Evolutionary conservation across 768 basidiomycete species (phyloP).

Genomic region (Leccinellum albellum): DNA sequence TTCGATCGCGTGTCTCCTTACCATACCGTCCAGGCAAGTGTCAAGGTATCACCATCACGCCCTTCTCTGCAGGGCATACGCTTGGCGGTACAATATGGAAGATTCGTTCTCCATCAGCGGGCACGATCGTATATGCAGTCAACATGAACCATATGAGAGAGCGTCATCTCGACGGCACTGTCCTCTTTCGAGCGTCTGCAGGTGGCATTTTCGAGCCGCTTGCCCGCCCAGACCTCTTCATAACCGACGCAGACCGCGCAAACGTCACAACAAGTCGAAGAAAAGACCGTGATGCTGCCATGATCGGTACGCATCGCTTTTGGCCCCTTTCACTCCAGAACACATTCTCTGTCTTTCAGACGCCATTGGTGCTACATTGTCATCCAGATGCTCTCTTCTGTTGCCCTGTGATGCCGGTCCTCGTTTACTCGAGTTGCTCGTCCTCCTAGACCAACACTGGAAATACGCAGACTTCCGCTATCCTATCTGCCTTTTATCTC

Average conservation of each 20-base stretch:
- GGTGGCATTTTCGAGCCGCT: conserved; percentile 82
- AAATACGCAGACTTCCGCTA: conserved; percentile 77
- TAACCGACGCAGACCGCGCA: conserved; percentile 88
- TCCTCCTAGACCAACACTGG: conserved; percentile 97
- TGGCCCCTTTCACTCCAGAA: neutral
- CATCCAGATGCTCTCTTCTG: conserved; percentile 76
- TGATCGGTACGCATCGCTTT: conserved; percentile 59
- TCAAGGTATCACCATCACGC: conserved; percentile 89
- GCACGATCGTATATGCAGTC: conserved; percentile 93
- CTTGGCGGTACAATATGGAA: conserved; percentile 98
- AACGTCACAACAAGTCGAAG: conserved; percentile 80
- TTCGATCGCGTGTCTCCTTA: conserved; percentile 2
- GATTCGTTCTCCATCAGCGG: conserved; percentile 94
- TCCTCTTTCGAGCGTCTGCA: conserved; percentile 70
- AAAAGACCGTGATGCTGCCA: conserved; percentile 84
- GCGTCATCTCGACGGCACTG: conserved; percentile 91
- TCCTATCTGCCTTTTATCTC: conserved; percentile 91
- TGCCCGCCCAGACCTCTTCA: conserved; percentile 86
- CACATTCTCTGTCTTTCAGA: conserved; percentile 43
- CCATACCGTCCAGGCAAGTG: conserved; percentile 61
- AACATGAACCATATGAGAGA: conserved; percentile 96
- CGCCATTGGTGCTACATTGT: conserved; percentile 82
- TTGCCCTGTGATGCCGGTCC: conserved; percentile 93
- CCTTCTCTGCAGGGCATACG: conserved; percentile 92
- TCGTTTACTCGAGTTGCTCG: conserved; percentile 91